Percentiles rank a stretch among this genome's conserved stretches.
Conservation (phyloP, 257 asterid species). For the Thymus quinquecostatus region DNA sequence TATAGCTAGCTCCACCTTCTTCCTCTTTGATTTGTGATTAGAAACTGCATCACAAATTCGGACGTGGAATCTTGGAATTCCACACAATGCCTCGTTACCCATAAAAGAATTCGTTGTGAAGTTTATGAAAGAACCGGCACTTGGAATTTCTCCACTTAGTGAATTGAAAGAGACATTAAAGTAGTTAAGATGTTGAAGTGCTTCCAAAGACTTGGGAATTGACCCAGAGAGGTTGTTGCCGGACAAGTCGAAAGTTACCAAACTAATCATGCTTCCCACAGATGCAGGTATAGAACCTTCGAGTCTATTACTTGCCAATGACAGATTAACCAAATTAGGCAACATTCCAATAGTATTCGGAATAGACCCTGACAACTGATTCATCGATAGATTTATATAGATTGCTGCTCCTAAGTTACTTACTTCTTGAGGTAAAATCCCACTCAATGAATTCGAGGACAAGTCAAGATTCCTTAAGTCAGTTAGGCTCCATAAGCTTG, state of each 20-base stretch:
- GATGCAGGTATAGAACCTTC: constrained; percentile 9
- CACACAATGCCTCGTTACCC: constrained; percentile 23
- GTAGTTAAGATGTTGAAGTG: neutral
- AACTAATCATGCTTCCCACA: constrained; percentile 17
- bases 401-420: neutral
- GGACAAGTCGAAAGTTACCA: constrained; percentile 4
- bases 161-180: neutral
- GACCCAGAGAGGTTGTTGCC: constrained; percentile 9
- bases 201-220: constrained; percentile 11
- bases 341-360: constrained; percentile 1
- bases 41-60: constrained; percentile 8
- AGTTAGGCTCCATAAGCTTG: neutral
- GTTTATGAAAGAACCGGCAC: neutral
- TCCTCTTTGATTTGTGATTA: neutral
- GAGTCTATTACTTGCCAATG: neutral
- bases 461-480: neutral
- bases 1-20: neutral
- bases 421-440: neutral
- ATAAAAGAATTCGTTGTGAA: constrained; percentile 22
- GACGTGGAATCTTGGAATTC: constrained; percentile 28
- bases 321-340: neutral
- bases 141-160: neutral
- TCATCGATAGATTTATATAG: neutral
- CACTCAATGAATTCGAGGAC: constrained; percentile 4
- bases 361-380: neutral